Base-by-base conservation (phyloP, 148 eudicot species). In the Chenopodium suecicum region DNA sequence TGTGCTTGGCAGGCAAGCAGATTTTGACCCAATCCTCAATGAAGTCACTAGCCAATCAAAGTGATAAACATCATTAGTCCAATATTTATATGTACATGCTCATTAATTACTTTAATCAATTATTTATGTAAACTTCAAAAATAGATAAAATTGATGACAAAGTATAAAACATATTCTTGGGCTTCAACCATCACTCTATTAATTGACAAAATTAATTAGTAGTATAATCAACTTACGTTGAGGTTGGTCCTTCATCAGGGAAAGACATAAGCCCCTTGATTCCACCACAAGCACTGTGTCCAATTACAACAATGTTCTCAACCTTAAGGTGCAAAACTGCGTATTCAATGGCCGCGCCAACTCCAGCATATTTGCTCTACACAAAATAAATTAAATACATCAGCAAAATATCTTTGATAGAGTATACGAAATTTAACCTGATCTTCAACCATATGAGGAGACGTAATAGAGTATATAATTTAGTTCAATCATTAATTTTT, bases 301-400 rank as follows among this genome's bases (percentile, higher is more conserved):
- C 99, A 81, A 96, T 92, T 29, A 96, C 97, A 63, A 96, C 91
- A 78, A 96, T 96, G 81, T 90, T 79, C 78, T 84, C 74, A 63
- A 96, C 98, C 98, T 96, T 96, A 68, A 96, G 99, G 79, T 92
- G 95, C 80, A 96, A 88, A 54, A 96, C 99, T 69, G 98, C 99
- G 62, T 90, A 96, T 81, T 96, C 99, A 74, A 96, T 64, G 44
- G 99, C 99, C 23, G 99, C 70, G 50, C 99, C 99, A 80, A 83
- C 90, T 81, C 95, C 95, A 78, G 94, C n/a, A 84, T 94, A 85
- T 82, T 81, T 94, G 34, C 27, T 31, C 99, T 95, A 85, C 81
- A 78, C 82, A 65, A 27, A 1, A 75, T 48, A 1, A 54, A 4
- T 29, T 31, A 0, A 54, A 4, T 29, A 20, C 25, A 65, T 47